Percentiles rank a stretch among this genome's conserved stretches.
These are phyloP conservation scores for Vigna unguiculata DNA, from an alignment of 306 rosid species.

Conservation along the genomic window DNA sequence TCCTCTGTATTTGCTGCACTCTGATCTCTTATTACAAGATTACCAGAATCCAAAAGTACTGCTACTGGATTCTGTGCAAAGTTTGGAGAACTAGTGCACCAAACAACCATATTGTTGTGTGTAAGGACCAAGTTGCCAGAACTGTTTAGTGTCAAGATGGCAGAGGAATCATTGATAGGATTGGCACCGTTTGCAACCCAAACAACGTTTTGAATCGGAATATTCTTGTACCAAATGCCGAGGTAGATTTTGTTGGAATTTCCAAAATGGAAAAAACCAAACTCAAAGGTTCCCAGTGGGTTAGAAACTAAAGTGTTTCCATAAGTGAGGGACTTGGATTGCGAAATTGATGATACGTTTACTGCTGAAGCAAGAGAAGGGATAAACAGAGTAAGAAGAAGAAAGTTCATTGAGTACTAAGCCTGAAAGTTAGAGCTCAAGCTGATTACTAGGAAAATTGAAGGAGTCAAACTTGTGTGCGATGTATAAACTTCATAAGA, in stretches of 20 bases:
- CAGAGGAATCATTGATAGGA: constrained; percentile 30
- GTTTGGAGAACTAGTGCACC: constrained; percentile 14
- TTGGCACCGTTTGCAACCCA: constrained; percentile 42
- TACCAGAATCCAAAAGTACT: constrained; percentile 41
- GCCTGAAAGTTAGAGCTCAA: too few relatives aligned
- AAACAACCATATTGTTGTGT: constrained; percentile 4
- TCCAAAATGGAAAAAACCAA: constrained; percentile 39
- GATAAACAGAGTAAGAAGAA: too few relatives aligned
- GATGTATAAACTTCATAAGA: too few relatives aligned
- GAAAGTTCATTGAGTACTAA: too few relatives aligned
- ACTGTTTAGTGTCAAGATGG: constrained; percentile 12
- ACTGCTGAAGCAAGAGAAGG: constrained; percentile 26
- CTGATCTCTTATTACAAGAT: constrained; percentile 48
- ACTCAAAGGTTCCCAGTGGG: constrained; percentile 17
- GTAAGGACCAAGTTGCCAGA: constrained; percentile 36
- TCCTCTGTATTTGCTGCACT: neutral
- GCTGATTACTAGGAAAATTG: too few relatives aligned
- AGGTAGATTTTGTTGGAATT: too few relatives aligned
- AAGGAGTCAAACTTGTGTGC: too few relatives aligned
- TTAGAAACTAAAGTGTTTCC: constrained; percentile 37
- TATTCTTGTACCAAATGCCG: too few relatives aligned
- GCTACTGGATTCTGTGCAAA: constrained; percentile 19
- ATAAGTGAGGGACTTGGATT: neutral
- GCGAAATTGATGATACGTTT: constrained; percentile 13
- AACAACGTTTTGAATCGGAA: constrained; percentile 12